Percentiles rank a stretch among this genome's conserved stretches.
Evolutionary conservation across 2,329 filamentous ascomycete species (phyloP).

Genomic region (Penicillium hesseltinei): DNA sequence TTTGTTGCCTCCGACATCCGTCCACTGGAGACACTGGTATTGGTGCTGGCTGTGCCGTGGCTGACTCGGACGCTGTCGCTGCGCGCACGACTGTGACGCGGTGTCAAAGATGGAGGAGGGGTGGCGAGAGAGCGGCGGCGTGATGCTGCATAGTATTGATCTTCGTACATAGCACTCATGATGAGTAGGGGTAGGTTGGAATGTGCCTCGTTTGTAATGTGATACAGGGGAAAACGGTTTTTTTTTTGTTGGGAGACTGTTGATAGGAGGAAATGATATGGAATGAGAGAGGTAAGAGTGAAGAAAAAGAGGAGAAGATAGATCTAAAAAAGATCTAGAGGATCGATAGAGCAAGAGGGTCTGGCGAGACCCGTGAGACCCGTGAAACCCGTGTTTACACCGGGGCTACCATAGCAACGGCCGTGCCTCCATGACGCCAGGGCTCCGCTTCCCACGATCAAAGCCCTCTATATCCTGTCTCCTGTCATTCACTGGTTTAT

Average conservation of each 20-base stretch:
- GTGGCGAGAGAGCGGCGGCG: slow-evolving; percentile 55
- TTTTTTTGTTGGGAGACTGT: background rate
- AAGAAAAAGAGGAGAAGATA: slow-evolving; percentile 7
- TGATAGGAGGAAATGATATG: background rate
- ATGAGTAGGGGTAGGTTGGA: slow-evolving; percentile 19
- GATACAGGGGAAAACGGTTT: background rate
- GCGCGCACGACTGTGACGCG: slow-evolving; percentile 49
- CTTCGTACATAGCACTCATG: slow-evolving; percentile 40
- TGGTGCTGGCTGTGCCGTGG: slow-evolving; percentile 86
- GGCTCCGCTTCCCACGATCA: slow-evolving; percentile 16
- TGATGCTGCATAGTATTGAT: slow-evolving; percentile 55
- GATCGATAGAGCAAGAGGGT: slow-evolving; percentile 21
- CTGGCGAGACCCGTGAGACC: slow-evolving; percentile 16
- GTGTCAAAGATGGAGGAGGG: slow-evolving; percentile 41
- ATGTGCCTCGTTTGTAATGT: slow-evolving; percentile 15
- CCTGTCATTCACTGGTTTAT: slow-evolving; percentile 5
- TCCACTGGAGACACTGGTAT: slow-evolving; percentile 69
- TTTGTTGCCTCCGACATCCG: slow-evolving; percentile 77
- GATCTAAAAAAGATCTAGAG: slow-evolving; percentile 20
- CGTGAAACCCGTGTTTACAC: slow-evolving; percentile 35
- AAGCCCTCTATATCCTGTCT: slow-evolving; percentile 10
- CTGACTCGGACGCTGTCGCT: slow-evolving; percentile 67
- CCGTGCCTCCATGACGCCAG: slow-evolving; percentile 23
- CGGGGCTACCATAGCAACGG: slow-evolving; percentile 40
- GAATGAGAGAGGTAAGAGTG: slow-evolving; percentile 1